Base-by-base conservation (phyloP, 1,139 yeast genomes). In the Diutina siamensis region DNA sequence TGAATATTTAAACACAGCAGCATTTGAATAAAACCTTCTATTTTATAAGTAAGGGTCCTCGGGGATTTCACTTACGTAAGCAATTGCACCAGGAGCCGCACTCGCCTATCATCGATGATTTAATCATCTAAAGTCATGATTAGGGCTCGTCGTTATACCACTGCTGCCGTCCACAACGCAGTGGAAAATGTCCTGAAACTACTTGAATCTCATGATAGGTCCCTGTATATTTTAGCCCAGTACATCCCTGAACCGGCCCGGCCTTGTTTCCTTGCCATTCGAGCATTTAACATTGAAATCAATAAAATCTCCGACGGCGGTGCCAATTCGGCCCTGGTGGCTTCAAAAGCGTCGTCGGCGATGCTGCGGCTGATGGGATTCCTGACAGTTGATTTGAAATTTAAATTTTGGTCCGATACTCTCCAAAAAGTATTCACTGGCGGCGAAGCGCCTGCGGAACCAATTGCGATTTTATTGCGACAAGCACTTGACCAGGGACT, bases 241-340 rank as follows among this genome's bases (percentile, higher is more conserved):
- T 83, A 85, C 55, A 65, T 83, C 22, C 94, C 94, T 3, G 72
- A 69, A 35, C 80, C 80, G 5, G 75, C 82, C 0, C 67, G 83
- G 51, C 79, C 81, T 55, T 74, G 82, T 1, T 83, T 73, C 52
- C 52, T 81, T n/a, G 94, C 87, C 0, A 67, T 82, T 36, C 64
- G 83, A 44, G 83, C 84, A 0, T 79, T 86, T 62, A 79, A 79
- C 51, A 60, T 82, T 36, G 94, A 85, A 52, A 67, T 83, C 22
- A 75, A 81, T 47, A 77, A 76, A 54, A 74, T 84, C 41, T 68
- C 68, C 20, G 75, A 71, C 46, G 74, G 74, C 2, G 72, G 73
- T 4, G 52, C 59, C 41, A 62, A 67, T 49, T 52, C 58, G 1
- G 63, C 54, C 44, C 69, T 53, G 55, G 72, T 55, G 3, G 59